phyloP scores from a whole-genome alignment of 179 eudicot genomes.

The Pouteria campechiana region DNA sequence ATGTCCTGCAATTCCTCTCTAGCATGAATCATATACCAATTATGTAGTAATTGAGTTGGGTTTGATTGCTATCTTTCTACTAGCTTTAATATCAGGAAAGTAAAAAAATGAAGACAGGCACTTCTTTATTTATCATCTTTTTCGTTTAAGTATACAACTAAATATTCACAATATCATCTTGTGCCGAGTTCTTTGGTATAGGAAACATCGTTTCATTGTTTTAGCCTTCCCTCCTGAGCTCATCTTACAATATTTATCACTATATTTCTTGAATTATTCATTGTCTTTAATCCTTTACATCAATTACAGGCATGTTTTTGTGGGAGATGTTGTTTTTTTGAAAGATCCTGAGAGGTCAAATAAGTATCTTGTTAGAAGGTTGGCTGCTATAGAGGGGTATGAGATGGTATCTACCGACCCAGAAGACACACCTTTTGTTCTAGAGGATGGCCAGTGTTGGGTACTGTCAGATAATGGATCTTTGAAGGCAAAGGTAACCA shows the following conservation, averaged over 20 bases:
- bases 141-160: no score
- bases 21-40: no score
- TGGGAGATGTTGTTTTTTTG: conserved; percentile 82
- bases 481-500: conserved; percentile 62
- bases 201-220: neutral
- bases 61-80: no score
- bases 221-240: neutral
- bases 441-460: conserved; percentile 85
- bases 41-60: no score
- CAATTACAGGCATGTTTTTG: conserved; percentile 40
- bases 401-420: conserved; percentile 93
- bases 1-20: no score
- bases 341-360: conserved; percentile 61
- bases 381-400: conserved; percentile 81
- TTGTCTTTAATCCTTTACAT: neutral
- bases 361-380: conserved; percentile 62
- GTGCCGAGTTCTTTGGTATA: neutral
- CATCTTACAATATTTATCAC: neutral
- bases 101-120: no score
- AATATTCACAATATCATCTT: neutral
- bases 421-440: conserved; percentile 83
- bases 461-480: conserved; percentile 72
- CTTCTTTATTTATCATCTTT: no score
- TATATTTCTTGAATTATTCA: neutral
- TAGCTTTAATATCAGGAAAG: no score